Evolutionary conservation across 2,329 filamentous ascomycete species (phyloP).

Genomic region (Cytospora piceicola): DNA sequence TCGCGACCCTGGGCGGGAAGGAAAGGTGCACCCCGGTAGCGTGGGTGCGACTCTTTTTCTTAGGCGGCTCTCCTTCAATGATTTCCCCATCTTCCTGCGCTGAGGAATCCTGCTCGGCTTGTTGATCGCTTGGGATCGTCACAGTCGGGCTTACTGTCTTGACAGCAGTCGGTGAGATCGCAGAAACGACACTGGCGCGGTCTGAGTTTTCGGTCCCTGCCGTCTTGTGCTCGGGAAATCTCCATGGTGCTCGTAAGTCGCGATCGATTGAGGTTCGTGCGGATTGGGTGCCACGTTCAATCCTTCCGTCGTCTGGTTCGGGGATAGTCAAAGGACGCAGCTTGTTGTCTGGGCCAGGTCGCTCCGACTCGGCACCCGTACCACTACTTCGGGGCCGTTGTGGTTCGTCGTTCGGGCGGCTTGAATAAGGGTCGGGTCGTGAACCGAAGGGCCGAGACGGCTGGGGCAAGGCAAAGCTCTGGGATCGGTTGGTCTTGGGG

Average conservation of each 20-base stretch:
- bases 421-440: constrained; percentile 43
- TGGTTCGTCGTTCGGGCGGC: constrained; percentile 47
- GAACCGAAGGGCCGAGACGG: constrained; percentile 39
- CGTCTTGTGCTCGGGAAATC: constrained; percentile 33
- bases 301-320: constrained; percentile 51
- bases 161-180: constrained; percentile 28
- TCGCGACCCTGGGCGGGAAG: constrained; percentile 44
- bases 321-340: constrained; percentile 47
- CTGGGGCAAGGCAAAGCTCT: constrained; percentile 52
- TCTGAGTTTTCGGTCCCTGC: constrained; percentile 31
- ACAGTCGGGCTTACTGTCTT: constrained; percentile 26
- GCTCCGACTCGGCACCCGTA: constrained; percentile 50
- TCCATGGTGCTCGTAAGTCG: constrained; percentile 34
- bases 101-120: constrained; percentile 21
- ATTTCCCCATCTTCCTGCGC: constrained; percentile 28
- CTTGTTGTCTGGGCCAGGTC: constrained; percentile 41
- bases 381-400: constrained; percentile 58
- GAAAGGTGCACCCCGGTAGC: constrained; percentile 43
- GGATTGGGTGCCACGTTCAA: constrained; percentile 46
- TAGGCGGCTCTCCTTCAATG: constrained; percentile 27
- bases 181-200: constrained; percentile 29
- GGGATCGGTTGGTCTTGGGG: constrained; percentile 55
- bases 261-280: constrained; percentile 40
- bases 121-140: constrained; percentile 21
- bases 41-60: constrained; percentile 37